These are phyloP conservation scores for Phytophthora pisi DNA, from an alignment of 352 stramenopile species.

Conservation along the genomic window DNA sequence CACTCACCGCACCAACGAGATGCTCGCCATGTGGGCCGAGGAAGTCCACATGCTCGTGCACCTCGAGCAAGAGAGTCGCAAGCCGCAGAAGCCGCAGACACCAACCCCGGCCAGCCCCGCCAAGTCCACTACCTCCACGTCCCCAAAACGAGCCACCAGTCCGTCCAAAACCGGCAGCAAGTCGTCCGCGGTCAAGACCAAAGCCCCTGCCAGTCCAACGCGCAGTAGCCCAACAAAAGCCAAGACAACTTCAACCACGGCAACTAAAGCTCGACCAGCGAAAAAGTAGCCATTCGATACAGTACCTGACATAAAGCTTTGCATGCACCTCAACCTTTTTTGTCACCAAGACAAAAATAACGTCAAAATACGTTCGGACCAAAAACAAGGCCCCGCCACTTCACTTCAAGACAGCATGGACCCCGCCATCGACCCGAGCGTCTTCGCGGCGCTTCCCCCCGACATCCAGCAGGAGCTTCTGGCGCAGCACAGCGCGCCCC, in stretches of 20 bases:
- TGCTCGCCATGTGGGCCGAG: slow-evolving; percentile 65
- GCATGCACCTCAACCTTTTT: too few relatives aligned
- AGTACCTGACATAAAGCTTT: too few relatives aligned
- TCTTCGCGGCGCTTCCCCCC: slow-evolving; percentile 56
- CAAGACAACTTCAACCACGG: slow-evolving; percentile 22
- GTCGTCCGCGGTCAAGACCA: slow-evolving; percentile 13
- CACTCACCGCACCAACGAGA: slow-evolving; percentile 55
- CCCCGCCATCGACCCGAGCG: slow-evolving; percentile 47
- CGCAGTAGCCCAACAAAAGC: slow-evolving; percentile 13
- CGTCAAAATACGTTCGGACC: too few relatives aligned
- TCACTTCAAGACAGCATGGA: slow-evolving; percentile 19
- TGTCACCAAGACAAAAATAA: too few relatives aligned
- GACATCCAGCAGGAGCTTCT: slow-evolving; percentile 69
- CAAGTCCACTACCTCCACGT: slow-evolving; percentile 15
- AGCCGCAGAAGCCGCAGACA: slow-evolving; percentile 44
- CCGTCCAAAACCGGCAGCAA: slow-evolving; percentile 13
- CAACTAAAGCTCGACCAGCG: slow-evolving; percentile 7
- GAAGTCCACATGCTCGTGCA: slow-evolving; percentile 61
- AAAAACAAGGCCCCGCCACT: neutral
- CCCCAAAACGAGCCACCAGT: slow-evolving; percentile 10
- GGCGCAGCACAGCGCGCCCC: neutral
- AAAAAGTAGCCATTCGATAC: slow-evolving; percentile 19
- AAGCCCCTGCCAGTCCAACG: slow-evolving; percentile 17
- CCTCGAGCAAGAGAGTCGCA: slow-evolving; percentile 65
- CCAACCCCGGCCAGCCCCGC: neutral